A percentile compares a stretch with the other conserved stretches of the same genome.
Conservation (phyloP, 2,329 filamentous ascomycete species). For the Hortaea sp. region DNA sequence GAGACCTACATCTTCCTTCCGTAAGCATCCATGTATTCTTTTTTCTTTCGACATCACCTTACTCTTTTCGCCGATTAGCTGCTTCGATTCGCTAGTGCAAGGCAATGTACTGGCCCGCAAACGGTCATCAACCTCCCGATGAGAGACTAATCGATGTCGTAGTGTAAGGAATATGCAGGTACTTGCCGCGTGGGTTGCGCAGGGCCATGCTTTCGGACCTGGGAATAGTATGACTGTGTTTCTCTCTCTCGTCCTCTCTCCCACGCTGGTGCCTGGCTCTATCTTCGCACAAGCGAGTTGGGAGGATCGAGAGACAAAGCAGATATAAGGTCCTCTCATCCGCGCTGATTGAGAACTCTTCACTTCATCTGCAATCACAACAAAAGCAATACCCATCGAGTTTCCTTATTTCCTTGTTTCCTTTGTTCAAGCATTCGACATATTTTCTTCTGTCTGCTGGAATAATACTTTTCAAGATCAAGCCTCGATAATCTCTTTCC, state of each 20-base stretch:
- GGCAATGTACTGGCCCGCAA: not conserved
- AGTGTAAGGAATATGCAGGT: slow-evolving; percentile 1
- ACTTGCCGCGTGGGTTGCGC: not conserved
- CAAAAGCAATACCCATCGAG: not conserved
- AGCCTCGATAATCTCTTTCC: not conserved
- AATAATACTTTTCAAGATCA: not conserved
- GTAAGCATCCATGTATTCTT: too few species aligned
- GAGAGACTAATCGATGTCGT: not conserved
- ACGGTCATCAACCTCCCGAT: not conserved
- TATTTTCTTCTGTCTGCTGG: too few species aligned
- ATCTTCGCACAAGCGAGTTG: not conserved
- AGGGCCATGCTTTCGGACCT: not conserved
- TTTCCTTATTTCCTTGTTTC: not conserved
- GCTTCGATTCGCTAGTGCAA: not conserved
- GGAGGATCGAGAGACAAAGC: not conserved
- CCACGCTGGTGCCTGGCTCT: not conserved
- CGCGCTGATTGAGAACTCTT: not conserved
- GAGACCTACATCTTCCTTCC: too few species aligned
- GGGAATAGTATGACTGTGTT: slow-evolving; percentile 5
- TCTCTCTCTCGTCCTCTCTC: not conserved
- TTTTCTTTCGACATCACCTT: too few species aligned
- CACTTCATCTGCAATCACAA: slow-evolving; percentile 1
- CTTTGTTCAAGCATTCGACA: not conserved
- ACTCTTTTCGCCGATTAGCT: slow-evolving; percentile 1
- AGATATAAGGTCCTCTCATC: not conserved